A percentile compares a stretch with the other conserved stretches of the same genome.
Evolutionary conservation across 164 flowering plant genomes (phyloP).

Genomic region (Nymphaea colorata): DNA sequence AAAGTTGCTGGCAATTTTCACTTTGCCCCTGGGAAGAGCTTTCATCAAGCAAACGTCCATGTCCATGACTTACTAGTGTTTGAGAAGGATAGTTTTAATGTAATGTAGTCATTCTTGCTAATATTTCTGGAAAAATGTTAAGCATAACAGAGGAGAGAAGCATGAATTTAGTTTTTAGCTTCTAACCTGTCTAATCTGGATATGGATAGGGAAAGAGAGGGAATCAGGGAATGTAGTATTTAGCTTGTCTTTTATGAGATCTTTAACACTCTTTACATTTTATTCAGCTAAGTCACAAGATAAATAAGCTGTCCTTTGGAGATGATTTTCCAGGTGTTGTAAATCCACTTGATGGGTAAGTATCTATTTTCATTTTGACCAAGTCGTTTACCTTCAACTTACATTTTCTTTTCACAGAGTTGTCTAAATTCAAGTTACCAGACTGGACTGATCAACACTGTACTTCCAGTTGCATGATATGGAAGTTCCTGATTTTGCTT

Average conservation of each 20-base stretch:
- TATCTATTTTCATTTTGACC: background rate
- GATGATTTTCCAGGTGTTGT: conserved; percentile 52
- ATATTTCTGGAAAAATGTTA: background rate
- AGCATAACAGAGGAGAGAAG: background rate
- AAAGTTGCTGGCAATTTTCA: conserved; percentile 77
- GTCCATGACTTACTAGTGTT: conserved; percentile 38
- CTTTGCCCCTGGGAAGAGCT: conserved; percentile 63
- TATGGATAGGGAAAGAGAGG: no score
- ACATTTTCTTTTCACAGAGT: no score
- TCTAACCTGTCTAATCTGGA: no score
- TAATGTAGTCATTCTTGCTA: conserved; percentile 14
- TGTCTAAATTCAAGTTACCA: no score
- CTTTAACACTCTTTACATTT: background rate
- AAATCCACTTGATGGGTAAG: conserved; percentile 79
- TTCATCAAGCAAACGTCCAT: conserved; percentile 38
- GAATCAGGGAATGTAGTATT: no score
- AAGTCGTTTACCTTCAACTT: background rate
- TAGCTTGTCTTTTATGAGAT: no score
- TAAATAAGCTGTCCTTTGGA: conserved; percentile 55
- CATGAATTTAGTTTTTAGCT: no score
- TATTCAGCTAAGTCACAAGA: conserved; percentile 57
- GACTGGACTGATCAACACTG: background rate
- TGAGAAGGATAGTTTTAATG: conserved; percentile 36
- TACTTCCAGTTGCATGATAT: background rate
- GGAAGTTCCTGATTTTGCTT: conserved; percentile 1